Evolutionary conservation across 2,329 filamentous ascomycete genomes (phyloP), one percentile per base, ranked within the genome.

Genomic region (Nothomitra cinnamomea): DNA sequence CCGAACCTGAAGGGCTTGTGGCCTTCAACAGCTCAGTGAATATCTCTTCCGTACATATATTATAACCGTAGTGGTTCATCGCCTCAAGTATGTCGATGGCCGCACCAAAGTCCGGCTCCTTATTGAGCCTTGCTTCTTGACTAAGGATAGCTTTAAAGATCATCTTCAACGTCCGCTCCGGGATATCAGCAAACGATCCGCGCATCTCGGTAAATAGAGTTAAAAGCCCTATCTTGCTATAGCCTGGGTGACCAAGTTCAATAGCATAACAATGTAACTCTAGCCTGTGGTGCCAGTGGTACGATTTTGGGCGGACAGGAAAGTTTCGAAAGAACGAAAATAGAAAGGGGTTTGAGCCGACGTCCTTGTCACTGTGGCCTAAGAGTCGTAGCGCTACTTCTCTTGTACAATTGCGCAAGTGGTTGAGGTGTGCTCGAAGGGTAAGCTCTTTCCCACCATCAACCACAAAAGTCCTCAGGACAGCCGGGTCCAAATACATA

Each of bases 1-100:
- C n/a, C n/a, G n/a, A n/a, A n/a, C n/a, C n/a, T n/a, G n/a, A n/a
- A n/a, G 62, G 71, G 12, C 64, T 62, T 21, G 61, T 59, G 1
- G 62, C 65, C 54, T 66, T 61, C 7, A 74, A 67, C 41, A 71
- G 61, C 52, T 65, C 58, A 32, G 63, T 67, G 50, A 82, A 67
- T 52, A 81, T 63, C 24, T 75, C 70, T 54, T 70, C 63, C 25
- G 64, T 66, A 2, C 72, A 56, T 35, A 71, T 63, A 32, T 70
- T 59, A 13, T 65, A 60, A 3, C 70, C 71, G 43, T 65, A 65
- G 35, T 69, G 60, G 25, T 66, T 61, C 59, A 74, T 68, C 28
- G 64, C 60, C 51, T 71, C 65, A 25, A 75, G 57, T 47, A 73
- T 63, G 38, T 63, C 59, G 22, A 70, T 57, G 21, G 69, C 71